A percentile compares a stretch with the other conserved stretches of the same genome.
Conservation (phyloP, 768 basidiomycete genomes). For the Suillus subluteus region DNA sequence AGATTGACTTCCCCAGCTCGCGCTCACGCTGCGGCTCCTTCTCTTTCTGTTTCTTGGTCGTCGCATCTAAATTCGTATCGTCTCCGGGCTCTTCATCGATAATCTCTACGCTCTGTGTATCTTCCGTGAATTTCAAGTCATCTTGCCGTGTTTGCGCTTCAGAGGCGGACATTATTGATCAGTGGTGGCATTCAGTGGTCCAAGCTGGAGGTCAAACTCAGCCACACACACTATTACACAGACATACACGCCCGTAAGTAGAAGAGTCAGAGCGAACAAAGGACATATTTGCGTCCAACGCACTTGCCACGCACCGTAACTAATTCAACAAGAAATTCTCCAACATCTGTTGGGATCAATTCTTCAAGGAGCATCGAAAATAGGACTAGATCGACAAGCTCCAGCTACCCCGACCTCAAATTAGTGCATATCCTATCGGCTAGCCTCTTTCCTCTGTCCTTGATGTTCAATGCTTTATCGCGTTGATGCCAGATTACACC, state of each 20-base stretch:
- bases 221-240: not conserved
- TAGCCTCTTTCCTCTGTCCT: not conserved
- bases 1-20: slow-evolving; percentile 67
- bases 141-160: not conserved
- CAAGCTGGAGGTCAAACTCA: not conserved
- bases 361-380: not conserved
- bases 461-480: not conserved
- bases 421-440: not conserved
- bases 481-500: not conserved
- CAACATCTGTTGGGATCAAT: not conserved
- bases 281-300: not conserved
- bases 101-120: not conserved
- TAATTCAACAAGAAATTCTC: not conserved
- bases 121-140: not conserved
- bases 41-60: slow-evolving; percentile 20
- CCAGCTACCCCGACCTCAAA: not conserved
- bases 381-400: not conserved
- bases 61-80: not conserved
- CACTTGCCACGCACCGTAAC: too few relatives aligned
- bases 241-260: not conserved
- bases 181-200: not conserved
- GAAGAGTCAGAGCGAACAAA: not conserved
- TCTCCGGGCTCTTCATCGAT: not conserved
- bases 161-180: not conserved
- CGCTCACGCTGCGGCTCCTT: slow-evolving; percentile 33